These are phyloP conservation scores for Pholiota microspora DNA, from an alignment of 768 basidiomycete species.

Conservation along the genomic window DNA sequence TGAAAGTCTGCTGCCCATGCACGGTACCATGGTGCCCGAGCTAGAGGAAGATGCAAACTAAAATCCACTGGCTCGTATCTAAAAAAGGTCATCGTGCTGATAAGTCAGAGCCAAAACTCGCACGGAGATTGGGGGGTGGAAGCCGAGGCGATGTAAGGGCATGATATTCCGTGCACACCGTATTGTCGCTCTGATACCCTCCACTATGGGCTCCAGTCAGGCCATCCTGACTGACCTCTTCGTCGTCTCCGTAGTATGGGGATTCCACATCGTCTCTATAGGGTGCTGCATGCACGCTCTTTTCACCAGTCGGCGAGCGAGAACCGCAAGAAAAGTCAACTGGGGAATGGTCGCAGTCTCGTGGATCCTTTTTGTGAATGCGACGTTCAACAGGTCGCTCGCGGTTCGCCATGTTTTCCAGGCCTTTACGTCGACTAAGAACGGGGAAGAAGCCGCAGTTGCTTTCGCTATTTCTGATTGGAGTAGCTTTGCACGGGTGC, in stretches of 20 bases:
- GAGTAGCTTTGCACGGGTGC: conserved; percentile 10
- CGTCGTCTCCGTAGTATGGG: conserved; percentile 8
- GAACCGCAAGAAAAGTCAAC: conserved; percentile 1
- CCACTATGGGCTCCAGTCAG: background rate
- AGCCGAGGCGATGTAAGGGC: too few relatives aligned
- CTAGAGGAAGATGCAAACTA: too few relatives aligned
- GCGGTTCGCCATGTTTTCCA: conserved; percentile 9
- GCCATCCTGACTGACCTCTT: conserved; percentile 10
- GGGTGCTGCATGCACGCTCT: conserved; percentile 10
- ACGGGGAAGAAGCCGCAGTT: conserved; percentile 1
- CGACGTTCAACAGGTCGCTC: conserved; percentile 9
- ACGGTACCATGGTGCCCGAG: too few relatives aligned
- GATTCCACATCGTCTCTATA: conserved; percentile 10
- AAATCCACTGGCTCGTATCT: too few relatives aligned
- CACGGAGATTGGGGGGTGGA: too few relatives aligned
- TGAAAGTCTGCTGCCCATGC: too few relatives aligned
- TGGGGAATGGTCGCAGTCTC: conserved; percentile 8
- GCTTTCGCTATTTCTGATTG: conserved; percentile 9
- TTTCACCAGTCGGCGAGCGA: background rate
- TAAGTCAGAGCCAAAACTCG: too few relatives aligned
- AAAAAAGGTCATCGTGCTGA: too few relatives aligned
- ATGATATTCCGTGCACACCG: too few relatives aligned
- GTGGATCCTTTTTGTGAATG: background rate
- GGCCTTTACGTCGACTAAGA: conserved; percentile 9
- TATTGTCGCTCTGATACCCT: background rate